These are phyloP conservation scores for Brassica cretica DNA, from an alignment of 345 rosid species.

Conservation along the genomic window DNA sequence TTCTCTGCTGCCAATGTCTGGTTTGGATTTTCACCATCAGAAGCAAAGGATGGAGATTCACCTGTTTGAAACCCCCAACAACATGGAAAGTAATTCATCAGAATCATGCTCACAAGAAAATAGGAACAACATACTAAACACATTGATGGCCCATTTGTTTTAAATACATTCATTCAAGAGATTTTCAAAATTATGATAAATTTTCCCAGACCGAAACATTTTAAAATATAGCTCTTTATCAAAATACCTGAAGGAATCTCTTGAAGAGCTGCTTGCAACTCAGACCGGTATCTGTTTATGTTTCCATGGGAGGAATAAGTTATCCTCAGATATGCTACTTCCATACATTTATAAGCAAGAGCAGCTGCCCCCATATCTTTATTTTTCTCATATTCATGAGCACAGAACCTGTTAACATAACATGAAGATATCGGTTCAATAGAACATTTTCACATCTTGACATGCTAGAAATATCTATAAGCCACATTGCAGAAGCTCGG, in stretches of 20 bases:
- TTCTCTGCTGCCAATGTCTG: conserved; percentile 63
- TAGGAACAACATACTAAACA: not conserved
- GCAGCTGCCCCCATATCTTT: conserved; percentile 95
- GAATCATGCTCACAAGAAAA: conserved; percentile 9
- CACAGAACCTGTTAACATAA: conserved; percentile 65
- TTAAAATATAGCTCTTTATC: not conserved
- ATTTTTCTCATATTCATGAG: conserved; percentile 85
- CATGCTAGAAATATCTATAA: conserved; percentile 21
- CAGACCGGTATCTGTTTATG: conserved; percentile 67
- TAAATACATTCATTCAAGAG: conserved; percentile 15
- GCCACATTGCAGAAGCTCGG: conserved; percentile 14
- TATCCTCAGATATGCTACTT: conserved; percentile 94
- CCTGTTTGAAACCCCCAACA: conserved; percentile 47
- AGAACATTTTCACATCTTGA: conserved; percentile 18
- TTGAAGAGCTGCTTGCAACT: conserved; percentile 68
- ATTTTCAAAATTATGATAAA: not conserved
- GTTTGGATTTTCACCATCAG: conserved; percentile 84
- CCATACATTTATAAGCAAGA: conserved; percentile 95
- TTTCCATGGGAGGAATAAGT: conserved; percentile 59
- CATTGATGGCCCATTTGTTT: conserved; percentile 3
- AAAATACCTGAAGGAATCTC: conserved; percentile 79
- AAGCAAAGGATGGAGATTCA: conserved; percentile 94
- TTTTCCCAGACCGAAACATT: not conserved
- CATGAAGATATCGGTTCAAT: conserved; percentile 23
- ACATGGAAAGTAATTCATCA: conserved; percentile 16